phyloP scores from a whole-genome alignment of 805 yeast species.

The Debaryomyces maramus region DNA sequence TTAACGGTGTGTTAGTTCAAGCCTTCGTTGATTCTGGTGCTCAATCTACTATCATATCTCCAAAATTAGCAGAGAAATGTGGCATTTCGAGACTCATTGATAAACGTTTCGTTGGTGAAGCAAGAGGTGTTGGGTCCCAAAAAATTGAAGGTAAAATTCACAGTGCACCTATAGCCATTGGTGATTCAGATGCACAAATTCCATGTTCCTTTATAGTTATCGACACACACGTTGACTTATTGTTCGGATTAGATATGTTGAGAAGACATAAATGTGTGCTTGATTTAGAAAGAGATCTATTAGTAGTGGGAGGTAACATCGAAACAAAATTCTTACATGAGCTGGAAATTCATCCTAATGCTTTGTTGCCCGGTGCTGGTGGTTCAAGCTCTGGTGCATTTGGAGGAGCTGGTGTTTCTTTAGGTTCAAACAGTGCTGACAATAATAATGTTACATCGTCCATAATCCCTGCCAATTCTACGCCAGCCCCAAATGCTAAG shows the following conservation, averaged over 20 bases:
- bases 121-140: conserved; percentile 86
- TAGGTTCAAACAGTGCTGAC: conserved; percentile 1
- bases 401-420: conserved; percentile 29
- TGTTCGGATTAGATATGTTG: conserved; percentile 89
- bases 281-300: conserved; percentile 64
- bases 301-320: conserved; percentile 67
- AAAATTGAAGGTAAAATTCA: conserved; percentile 82
- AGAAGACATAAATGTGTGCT: conserved; percentile 82
- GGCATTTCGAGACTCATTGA: conserved; percentile 76
- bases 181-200: conserved; percentile 41
- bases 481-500: conserved; percentile 11
- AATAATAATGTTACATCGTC: conserved; percentile 16
- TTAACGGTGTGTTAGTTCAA: conserved; percentile 77
- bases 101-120: conserved; percentile 75
- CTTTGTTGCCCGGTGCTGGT: conserved; percentile 17
- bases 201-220: conserved; percentile 47
- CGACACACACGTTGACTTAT: conserved; percentile 69
- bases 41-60: conserved; percentile 80
- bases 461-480: conserved; percentile 7
- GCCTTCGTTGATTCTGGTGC: conserved; percentile 99
- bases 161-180: conserved; percentile 81
- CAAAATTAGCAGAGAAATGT: conserved; percentile 70
- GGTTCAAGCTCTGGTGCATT: conserved; percentile 14
- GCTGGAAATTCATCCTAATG: conserved; percentile 54
- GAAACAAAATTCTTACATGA: conserved; percentile 74